Conservation (phyloP, 805 yeast genomes). For the Metschnikowia santaceciliae region DNA sequence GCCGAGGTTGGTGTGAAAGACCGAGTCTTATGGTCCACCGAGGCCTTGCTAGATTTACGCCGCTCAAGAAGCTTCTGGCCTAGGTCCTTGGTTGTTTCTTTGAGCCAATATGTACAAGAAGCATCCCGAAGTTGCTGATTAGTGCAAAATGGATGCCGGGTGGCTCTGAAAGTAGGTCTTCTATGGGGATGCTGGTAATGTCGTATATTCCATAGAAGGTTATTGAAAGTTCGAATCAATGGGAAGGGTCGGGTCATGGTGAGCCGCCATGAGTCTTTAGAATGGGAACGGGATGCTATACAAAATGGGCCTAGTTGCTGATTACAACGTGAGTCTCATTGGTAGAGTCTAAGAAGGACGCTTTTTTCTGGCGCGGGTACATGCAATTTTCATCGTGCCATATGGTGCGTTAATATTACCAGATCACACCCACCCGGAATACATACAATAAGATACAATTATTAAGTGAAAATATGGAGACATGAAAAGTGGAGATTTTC, state of each 20-base stretch:
- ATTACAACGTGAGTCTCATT: neutral
- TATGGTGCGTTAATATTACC: neutral
- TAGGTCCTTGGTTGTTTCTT: conserved; percentile 12
- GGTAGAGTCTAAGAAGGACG: neutral
- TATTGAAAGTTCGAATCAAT: conserved; percentile 8
- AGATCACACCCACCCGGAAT: neutral
- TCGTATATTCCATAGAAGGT: conserved; percentile 14
- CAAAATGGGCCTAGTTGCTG: neutral
- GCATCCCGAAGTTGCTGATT: conserved; percentile 16
- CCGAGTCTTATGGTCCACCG: neutral
- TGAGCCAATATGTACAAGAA: conserved; percentile 17
- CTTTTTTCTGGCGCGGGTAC: conserved; percentile 1
- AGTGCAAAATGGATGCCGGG: conserved; percentile 17
- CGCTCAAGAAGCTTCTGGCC: conserved; percentile 7
- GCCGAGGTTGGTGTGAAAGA: neutral
- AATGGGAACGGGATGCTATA: neutral
- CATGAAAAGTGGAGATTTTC: too few species aligned
- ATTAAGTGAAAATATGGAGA: too few species aligned
- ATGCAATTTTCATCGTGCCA: neutral
- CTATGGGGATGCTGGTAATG: conserved; percentile 11
- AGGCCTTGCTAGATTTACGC: neutral
- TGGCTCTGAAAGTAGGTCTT: conserved; percentile 14
- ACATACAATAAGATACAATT: too few species aligned
- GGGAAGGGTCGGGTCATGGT: conserved; percentile 16
- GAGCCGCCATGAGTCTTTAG: conserved; percentile 5